Base-by-base conservation (phyloP, 306 rosid genomes). In the Trifolium dubium region DNA sequence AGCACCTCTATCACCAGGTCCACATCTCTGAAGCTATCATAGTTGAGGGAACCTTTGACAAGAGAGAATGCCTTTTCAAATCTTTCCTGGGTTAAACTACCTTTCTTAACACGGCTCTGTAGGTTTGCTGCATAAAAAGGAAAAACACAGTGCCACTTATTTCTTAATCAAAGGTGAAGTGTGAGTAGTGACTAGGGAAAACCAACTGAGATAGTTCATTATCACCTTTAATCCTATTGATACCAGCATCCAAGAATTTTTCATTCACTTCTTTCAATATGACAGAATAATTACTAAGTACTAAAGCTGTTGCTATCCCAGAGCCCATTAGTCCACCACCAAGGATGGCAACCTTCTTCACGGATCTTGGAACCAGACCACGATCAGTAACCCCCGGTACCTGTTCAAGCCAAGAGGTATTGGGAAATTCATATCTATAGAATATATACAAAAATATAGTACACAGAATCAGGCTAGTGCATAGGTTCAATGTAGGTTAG, bases 261-360 rank as follows among this genome's bases (percentile, higher is more conserved):
- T 88, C 84, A 41, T 88, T 92, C 63, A 95, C 95, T 87, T 95
- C 99, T 83, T 95, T 92, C 81, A 95, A 83, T 77, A 92, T 84
- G 77, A 95, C 98, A 39, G 88, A 86, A 67, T 87, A 92, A 80
- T 79, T 80, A 67, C 97, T 86, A 69, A 87, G 89, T 77, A 95
- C 56, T 83, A 95, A 83, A 34, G 93, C 88, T 12, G 99, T 95
- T 23, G 96, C 92, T 77, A 95, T 95, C 79, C 98, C 99, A 75
- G 99, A 95, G 74, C 99, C 99, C 99, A 92, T 95, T 60, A 95
- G 76, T 63, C 99, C 99, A 54, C 99, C 99, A 65, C 99, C 99
- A 77, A 95, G 74, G 79, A 92, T 82, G 69, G 96, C 99, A 81
- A 95, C 92, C 79, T 90, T 94, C 37, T 80, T 90, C 55, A 89